Conservation (phyloP, 2,329 filamentous ascomycete species). For the Ambrosiella xylebori region DNA sequence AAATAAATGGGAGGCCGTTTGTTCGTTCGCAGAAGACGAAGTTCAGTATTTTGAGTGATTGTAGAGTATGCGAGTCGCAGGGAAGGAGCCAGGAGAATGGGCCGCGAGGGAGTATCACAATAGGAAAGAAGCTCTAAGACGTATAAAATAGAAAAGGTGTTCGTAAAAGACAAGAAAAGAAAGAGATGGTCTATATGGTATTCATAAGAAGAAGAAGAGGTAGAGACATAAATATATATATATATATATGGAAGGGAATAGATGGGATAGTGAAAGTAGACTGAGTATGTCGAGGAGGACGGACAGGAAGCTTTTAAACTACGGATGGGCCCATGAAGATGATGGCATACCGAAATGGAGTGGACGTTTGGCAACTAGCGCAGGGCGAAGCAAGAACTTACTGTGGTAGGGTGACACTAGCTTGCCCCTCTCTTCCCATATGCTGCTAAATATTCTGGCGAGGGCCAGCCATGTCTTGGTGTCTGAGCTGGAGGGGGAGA, state of each 20-base stretch:
- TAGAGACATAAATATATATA: background rate
- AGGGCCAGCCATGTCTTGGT: background rate
- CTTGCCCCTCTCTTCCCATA: background rate
- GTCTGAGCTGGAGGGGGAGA: background rate
- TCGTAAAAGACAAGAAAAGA: background rate
- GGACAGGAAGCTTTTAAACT: slow-evolving; percentile 1
- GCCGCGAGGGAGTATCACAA: slow-evolving; percentile 12
- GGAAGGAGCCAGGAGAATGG: slow-evolving; percentile 7
- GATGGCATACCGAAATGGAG: background rate
- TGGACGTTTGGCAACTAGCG: background rate
- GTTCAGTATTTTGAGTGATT: slow-evolving; percentile 3
- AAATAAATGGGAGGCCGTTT: slow-evolving; percentile 10
- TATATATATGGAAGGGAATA: background rate
- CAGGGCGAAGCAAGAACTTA: slow-evolving; percentile 1
- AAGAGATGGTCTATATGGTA: background rate
- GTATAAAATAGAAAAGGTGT: background rate
- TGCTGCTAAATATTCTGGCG: background rate
- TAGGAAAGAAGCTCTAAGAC: slow-evolving; percentile 11
- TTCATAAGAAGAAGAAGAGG: background rate
- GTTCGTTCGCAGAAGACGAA: background rate
- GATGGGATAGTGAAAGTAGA: background rate
- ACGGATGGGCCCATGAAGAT: background rate
- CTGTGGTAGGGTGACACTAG: background rate
- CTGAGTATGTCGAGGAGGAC: background rate
- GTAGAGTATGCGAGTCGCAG: slow-evolving; percentile 9